phyloP scores from a whole-genome alignment of 164 flowering plant species.

The Stephania japonica region DNA sequence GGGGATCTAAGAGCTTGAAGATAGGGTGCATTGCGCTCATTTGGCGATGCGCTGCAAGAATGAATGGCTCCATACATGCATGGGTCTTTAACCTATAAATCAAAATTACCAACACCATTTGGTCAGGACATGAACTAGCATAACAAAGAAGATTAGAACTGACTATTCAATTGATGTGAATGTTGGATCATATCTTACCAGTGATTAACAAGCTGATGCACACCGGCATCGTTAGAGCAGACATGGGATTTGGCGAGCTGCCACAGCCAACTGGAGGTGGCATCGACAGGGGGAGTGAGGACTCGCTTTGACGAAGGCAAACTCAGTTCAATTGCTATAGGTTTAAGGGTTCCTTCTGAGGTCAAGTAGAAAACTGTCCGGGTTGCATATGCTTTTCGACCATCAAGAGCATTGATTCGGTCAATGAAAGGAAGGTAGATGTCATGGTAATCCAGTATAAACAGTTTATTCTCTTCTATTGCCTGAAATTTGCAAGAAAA shows the following conservation, averaged over 20 bases:
- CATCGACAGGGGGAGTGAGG: slow-evolving; percentile 61
- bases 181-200: slow-evolving; percentile 36
- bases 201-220: slow-evolving; percentile 85
- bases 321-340: slow-evolving; percentile 93
- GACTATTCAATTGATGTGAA: background rate
- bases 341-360: slow-evolving; percentile 61
- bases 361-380: slow-evolving; percentile 73
- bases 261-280: slow-evolving; percentile 80
- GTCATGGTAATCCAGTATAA: slow-evolving; percentile 76
- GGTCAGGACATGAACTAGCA: background rate
- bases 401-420: slow-evolving; percentile 67
- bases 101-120: background rate
- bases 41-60: slow-evolving; percentile 84
- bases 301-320: slow-evolving; percentile 64
- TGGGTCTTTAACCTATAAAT: slow-evolving; percentile 72
- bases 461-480: slow-evolving; percentile 64
- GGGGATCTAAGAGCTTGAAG: slow-evolving; percentile 89
- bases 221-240: slow-evolving; percentile 87
- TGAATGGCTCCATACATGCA: slow-evolving; percentile 81
- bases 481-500: slow-evolving; percentile 40
- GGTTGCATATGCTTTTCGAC: slow-evolving; percentile 82
- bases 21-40: slow-evolving; percentile 94
- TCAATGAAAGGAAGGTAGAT: slow-evolving; percentile 72
- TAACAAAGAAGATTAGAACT: background rate
- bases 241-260: slow-evolving; percentile 91